Evolutionary conservation across 768 basidiomycete genomes (phyloP).

Genomic region (Tubosaeta brunneosetosa): DNA sequence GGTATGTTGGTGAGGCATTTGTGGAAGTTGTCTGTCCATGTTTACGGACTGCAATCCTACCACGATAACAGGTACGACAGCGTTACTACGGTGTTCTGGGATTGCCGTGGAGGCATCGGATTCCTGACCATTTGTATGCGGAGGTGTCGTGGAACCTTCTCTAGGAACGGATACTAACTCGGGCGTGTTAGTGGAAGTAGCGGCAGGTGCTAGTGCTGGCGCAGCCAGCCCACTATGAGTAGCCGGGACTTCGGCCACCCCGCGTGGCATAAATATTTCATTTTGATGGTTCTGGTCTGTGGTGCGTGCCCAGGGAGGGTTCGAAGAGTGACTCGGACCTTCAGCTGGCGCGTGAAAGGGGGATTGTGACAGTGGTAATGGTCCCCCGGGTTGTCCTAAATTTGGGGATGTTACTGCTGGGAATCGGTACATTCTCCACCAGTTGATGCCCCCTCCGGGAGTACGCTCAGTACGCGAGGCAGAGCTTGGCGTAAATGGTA

Average conservation of each 20-base stretch:
- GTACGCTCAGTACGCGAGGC: slow-evolving; percentile 35
- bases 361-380: slow-evolving; percentile 25
- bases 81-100: slow-evolving; percentile 30
- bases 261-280: slow-evolving; percentile 16
- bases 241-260: slow-evolving; percentile 10
- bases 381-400: slow-evolving; percentile 15
- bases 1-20: slow-evolving; percentile 11
- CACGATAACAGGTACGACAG: slow-evolving; percentile 78
- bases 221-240: slow-evolving; percentile 15
- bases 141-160: slow-evolving; percentile 4
- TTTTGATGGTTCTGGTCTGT: slow-evolving; percentile 17
- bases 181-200: slow-evolving; percentile 15
- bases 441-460: slow-evolving; percentile 54
- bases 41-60: slow-evolving; percentile 78
- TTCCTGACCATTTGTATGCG: slow-evolving; percentile 12
- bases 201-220: slow-evolving; percentile 4
- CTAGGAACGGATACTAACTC: slow-evolving; percentile 11
- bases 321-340: slow-evolving; percentile 17
- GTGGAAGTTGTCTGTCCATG: slow-evolving; percentile 35
- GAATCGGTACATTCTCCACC: slow-evolving; percentile 84
- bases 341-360: slow-evolving; percentile 15
- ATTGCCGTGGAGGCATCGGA: slow-evolving; percentile 13
- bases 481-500: slow-evolving; percentile 28
- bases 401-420: slow-evolving; percentile 54
- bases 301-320: slow-evolving; percentile 15